A percentile compares a stretch with the other conserved stretches of the same genome.
Evolutionary conservation across 768 basidiomycete species (phyloP).

Genomic region (Boletus pseudo-olivaceus): DNA sequence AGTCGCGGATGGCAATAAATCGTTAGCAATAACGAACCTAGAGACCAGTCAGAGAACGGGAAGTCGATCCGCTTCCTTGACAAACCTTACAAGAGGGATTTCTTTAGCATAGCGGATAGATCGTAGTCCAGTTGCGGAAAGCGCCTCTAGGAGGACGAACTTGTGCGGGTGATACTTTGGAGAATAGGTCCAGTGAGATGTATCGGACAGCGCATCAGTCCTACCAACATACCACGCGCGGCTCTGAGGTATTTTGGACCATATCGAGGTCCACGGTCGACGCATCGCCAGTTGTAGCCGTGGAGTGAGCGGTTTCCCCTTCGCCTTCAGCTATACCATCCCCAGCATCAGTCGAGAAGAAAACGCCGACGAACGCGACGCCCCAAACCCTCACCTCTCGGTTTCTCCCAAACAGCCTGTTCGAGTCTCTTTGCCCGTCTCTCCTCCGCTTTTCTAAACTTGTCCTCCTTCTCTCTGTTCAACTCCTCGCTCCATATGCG

Average conservation of each 20-base stretch:
- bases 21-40: conserved; percentile 93
- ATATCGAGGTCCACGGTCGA: conserved; percentile 1
- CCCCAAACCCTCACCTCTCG: conserved; percentile 39
- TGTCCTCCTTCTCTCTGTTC: conserved; percentile 58
- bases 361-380: not conserved
- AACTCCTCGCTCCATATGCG: conserved; percentile 79
- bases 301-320: not conserved
- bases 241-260: conserved; percentile 6
- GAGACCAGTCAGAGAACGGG: conserved; percentile 36
- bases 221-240: conserved; percentile 22
- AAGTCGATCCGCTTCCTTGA: not conserved
- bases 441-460: conserved; percentile 54
- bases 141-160: conserved; percentile 83
- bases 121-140: conserved; percentile 93
- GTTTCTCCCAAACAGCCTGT: conserved; percentile 39
- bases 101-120: conserved; percentile 98
- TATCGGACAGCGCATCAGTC: not conserved
- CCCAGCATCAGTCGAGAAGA: conserved; percentile 1
- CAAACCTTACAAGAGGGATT: conserved; percentile 85
- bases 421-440: conserved; percentile 38
- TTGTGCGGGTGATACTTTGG: conserved; percentile 55
- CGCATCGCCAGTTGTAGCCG: not conserved
- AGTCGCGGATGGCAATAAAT: conserved; percentile 78
- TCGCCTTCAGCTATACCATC: conserved; percentile 1
- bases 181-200: not conserved